Percentiles rank a stretch among this genome's conserved stretches.
Conservation (phyloP, 768 basidiomycete genomes). For the Exsudoporus frostii region DNA sequence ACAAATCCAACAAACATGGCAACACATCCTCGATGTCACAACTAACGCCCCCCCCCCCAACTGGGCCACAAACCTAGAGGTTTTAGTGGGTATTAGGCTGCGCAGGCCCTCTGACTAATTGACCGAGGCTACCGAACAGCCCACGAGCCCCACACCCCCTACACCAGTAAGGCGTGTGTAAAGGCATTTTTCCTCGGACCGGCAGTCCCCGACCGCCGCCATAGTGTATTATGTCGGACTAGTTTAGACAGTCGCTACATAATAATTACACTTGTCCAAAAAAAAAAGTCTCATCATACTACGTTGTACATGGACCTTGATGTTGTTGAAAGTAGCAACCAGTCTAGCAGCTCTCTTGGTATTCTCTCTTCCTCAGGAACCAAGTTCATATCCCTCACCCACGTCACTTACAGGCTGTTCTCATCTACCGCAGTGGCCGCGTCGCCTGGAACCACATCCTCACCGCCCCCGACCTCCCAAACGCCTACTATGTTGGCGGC, state of each 20-base stretch:
- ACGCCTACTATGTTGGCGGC: conserved; percentile 50
- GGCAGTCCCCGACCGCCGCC: neutral
- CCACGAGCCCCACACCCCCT: neutral
- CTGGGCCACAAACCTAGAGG: neutral
- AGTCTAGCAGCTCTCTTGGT: conserved; percentile 11
- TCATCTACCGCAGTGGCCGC: conserved; percentile 45
- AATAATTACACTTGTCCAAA: neutral
- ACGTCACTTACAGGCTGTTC: conserved; percentile 33
- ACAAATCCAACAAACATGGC: neutral
- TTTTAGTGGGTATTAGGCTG: neutral
- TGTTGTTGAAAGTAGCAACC: conserved; percentile 12
- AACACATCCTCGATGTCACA: neutral
- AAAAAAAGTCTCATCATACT: too few relatives aligned
- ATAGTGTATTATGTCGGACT: neutral
- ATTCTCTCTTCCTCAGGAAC: neutral
- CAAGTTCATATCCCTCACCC: neutral
- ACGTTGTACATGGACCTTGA: neutral
- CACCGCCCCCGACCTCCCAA: conserved; percentile 42
- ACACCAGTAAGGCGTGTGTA: neutral
- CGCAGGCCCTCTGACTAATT: neutral
- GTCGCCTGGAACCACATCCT: conserved; percentile 42
- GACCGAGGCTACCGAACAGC: neutral
- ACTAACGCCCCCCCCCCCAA: neutral
- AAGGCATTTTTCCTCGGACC: neutral
- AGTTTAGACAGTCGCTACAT: neutral